A percentile compares a stretch with the other conserved stretches of the same genome.
phyloP scores from a whole-genome alignment of 768 basidiomycete species.

The Tulasnella sp. region DNA sequence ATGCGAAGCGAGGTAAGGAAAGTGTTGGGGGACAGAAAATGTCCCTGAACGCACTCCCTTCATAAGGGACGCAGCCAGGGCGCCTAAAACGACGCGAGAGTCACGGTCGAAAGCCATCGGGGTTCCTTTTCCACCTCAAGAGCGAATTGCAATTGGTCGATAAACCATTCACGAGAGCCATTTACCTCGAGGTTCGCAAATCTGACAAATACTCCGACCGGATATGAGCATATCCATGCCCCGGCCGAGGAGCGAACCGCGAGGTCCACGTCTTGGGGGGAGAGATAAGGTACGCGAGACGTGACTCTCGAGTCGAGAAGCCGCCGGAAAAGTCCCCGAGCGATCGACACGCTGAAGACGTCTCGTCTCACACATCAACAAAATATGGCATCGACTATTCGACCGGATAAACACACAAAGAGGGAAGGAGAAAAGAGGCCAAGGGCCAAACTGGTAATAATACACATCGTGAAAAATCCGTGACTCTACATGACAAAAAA shows the following conservation, averaged over 20 bases:
- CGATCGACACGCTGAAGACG: not conserved
- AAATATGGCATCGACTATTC: not conserved
- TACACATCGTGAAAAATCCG: no score
- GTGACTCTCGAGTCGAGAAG: not conserved
- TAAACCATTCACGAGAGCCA: not conserved
- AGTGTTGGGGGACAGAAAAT: not conserved
- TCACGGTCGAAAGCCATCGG: not conserved
- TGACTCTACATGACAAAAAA: no score
- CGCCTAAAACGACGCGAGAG: not conserved
- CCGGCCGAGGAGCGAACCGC: not conserved
- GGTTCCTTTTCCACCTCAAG: not conserved
- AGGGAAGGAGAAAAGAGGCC: no score
- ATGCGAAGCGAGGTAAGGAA: not conserved
- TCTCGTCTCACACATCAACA: not conserved
- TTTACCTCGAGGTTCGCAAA: not conserved
- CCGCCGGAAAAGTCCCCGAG: not conserved
- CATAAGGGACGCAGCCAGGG: not conserved
- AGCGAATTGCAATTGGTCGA: not conserved
- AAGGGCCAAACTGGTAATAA: no score
- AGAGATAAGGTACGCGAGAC: not conserved
- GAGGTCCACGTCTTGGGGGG: no score
- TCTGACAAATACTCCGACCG: not conserved
- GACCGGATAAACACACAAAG: no score
- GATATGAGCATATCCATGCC: not conserved
- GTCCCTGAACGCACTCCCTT: not conserved